A percentile compares a stretch with the other conserved stretches of the same genome.
These are phyloP conservation scores for Pleoardoris graminearum DNA, from an alignment of 2,329 filamentous ascomycete species.

Conservation along the genomic window DNA sequence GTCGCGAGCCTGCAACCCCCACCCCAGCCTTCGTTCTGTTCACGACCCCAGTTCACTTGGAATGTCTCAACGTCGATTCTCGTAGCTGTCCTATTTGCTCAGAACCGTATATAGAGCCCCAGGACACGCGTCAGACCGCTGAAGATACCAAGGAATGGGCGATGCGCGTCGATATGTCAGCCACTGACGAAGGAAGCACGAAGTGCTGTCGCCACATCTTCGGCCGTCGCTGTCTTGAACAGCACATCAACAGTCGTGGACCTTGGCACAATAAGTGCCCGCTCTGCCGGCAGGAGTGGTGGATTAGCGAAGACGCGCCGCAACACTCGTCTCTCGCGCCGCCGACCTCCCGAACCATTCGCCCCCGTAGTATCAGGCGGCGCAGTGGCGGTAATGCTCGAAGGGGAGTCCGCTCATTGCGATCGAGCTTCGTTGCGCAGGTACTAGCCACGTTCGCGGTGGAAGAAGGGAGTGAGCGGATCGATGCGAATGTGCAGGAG, in stretches of 20 bases:
- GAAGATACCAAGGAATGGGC: constrained; percentile 2
- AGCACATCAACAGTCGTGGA: constrained; percentile 3
- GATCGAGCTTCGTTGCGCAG: neutral
- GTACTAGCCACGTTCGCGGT: neutral
- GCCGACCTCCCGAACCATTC: neutral
- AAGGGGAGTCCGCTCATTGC: neutral
- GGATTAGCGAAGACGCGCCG: neutral
- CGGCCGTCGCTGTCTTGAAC: constrained; percentile 4
- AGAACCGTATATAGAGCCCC: constrained; percentile 6
- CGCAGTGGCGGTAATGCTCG: neutral
- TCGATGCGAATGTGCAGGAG: neutral
- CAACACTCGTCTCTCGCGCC: neutral
- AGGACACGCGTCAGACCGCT: neutral
- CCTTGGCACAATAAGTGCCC: constrained; percentile 9
- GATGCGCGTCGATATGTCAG: constrained; percentile 10
- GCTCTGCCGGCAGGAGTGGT: constrained; percentile 6
- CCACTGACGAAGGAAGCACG: neutral
- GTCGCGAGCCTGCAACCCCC: neutral
- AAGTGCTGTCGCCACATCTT: constrained; percentile 13
- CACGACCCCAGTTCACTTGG: neutral
- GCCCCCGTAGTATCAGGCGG: neutral
- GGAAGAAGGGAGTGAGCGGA: neutral
- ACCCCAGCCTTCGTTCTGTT: constrained; percentile 2
- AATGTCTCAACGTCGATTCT: neutral
- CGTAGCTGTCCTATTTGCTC: constrained; percentile 10